Base-by-base conservation (phyloP, 768 basidiomycete species). In the Lactifluus subvellereus region DNA sequence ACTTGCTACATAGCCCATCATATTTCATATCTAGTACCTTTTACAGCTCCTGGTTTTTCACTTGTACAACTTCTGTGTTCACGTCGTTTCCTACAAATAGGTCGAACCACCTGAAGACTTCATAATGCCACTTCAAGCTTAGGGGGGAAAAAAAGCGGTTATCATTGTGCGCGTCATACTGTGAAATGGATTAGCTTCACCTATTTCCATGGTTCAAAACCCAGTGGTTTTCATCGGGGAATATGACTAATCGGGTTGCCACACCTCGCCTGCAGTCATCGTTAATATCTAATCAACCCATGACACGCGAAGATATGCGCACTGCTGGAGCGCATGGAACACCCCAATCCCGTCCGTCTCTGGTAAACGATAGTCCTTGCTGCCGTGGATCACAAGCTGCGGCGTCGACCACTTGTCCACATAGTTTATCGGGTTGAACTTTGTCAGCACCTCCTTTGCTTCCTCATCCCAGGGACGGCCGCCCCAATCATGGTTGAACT, bases 171-270 rank as follows among this genome's bases (percentile, higher is more conserved):
- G 22, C 16, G 20, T 27, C 7, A n/a, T 45, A 42, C 32, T 2
- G 18, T n/a, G 30, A 58, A 49, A 48, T 54, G 27, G 6, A 60
- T 38, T 1, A 43, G 35, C 67, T 78, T 35, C 33, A 84, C 85
- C 85, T 89, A 68, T 91, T 91, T 57, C 85, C 86, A 62, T 87
- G 88, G 59, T 89, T 82, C 64, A 91, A 68, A 30, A 92, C 92
- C 94, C 94, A 94, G 71, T 96, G 94, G 67, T 94, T 96, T 75
- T 96, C 94, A 67, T 89, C 84, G 0, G 91, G 90, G 81, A 94
- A 94, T 62, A 92, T 81, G 11, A 94, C 82, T 30, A 94, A 76
- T 47, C 92, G 82, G 65, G 85, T 89, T 4, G 88, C 87, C 35
- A 94, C 75, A 8, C 81, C 84, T 49, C 77, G 82, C 70, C 91